Base-by-base conservation (phyloP, 768 basidiomycete genomes). In the Hericium rajendrae region DNA sequence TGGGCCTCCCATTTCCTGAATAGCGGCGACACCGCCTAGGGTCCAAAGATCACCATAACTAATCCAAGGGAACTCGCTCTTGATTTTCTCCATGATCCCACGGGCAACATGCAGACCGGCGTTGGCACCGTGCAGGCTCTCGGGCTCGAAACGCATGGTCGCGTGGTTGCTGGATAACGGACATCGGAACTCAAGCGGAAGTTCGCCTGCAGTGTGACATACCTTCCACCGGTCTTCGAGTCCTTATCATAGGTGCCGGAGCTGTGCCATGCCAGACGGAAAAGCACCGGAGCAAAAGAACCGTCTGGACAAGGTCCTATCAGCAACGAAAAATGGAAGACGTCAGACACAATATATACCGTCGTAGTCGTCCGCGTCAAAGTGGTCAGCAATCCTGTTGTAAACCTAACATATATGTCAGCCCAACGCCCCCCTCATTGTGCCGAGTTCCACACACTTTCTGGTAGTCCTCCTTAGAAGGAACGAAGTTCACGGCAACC, bases 41-140 rank as follows among this genome's bases (percentile, higher is more conserved):
- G 95, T 99, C 94, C 94, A 97, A 57, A 97, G 77, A 69, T 97
- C 94, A 61, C 94, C 94, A 70, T 97, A 98, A 57, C 82, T 88
- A 63, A 98, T 97, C 92, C 94, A 94, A 0, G 84, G 79, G 76
- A 88, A 91, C 65, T 95, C 82, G 54, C 83, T 66, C 76, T 98
- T 94, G 68, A 97, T 71, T 57, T 87, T 79, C 67, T 97, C 90
- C 82, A 97, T 85, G 58, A 90, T 70, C 5, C 70, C 77, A 57
- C 95, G 89, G 41, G 92, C 94, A 55, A 92, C 68, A 59, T 86
- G 72, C 55, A 95, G 77, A 26, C 93, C 93, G 26, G 82, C 82
- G 71, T 95, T 95, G 52, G 91, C 93, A 38, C 76, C 82, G 67
- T 98, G 93, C 28, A 78, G 68, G 11, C 93, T 68, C 69, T 98